Conservation (phyloP, 208 protist species). For the Trypanosoma cruzi region DNA sequence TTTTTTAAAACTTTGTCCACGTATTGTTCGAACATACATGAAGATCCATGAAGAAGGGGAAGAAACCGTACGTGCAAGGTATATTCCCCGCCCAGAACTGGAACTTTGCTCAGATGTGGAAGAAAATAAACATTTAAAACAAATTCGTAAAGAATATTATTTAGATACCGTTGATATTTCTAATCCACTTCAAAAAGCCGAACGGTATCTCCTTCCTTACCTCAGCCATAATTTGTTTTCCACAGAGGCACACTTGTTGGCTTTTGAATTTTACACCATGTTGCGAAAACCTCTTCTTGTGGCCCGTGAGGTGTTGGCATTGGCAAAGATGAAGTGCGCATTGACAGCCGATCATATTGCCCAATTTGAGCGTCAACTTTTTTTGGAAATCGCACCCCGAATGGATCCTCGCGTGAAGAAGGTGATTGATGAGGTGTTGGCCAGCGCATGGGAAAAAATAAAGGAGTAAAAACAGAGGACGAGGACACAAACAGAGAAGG, state of each 20-base stretch:
- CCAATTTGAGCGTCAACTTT: constrained; percentile 48
- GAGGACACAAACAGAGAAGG: not conserved
- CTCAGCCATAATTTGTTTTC: constrained; percentile 48
- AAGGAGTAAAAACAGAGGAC: not conserved
- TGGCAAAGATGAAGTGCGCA: constrained; percentile 45
- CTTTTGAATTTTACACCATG: constrained; percentile 70
- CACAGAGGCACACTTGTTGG: constrained; percentile 61
- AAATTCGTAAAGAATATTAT: constrained; percentile 63
- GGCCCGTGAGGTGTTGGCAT: constrained; percentile 46
- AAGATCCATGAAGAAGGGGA: constrained; percentile 72
- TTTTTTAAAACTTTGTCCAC: constrained; percentile 73
- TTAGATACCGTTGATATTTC: constrained; percentile 66
- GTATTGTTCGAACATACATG: constrained; percentile 79
- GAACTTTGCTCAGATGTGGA: constrained; percentile 36
- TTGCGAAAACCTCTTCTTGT: constrained; percentile 64
- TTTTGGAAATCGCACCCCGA: constrained; percentile 10
- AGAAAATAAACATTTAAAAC: constrained; percentile 64
- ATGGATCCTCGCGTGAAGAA: constrained; percentile 55
- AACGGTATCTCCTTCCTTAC: constrained; percentile 66
- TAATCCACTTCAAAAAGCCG: constrained; percentile 74
- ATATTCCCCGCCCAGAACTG: constrained; percentile 70
- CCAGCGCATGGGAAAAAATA: constrained; percentile 22
- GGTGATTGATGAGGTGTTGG: constrained; percentile 56
- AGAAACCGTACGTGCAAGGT: constrained; percentile 62
- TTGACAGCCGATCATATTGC: constrained; percentile 33